Base-by-base conservation (phyloP, 768 basidiomycete species). In the Phaffia australis region DNA sequence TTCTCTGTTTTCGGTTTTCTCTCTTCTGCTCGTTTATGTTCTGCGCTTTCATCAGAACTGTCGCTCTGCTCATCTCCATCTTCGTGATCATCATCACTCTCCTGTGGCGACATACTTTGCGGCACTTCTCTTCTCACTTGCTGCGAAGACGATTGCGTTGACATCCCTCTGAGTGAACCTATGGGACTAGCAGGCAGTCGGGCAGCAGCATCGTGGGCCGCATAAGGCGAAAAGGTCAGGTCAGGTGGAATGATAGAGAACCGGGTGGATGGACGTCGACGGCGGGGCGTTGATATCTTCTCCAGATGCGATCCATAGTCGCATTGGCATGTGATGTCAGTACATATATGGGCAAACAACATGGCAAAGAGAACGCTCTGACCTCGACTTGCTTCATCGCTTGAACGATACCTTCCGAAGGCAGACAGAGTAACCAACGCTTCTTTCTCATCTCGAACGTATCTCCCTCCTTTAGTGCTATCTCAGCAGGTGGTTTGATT, bases 391-490 rank as follows among this genome's bases (percentile, higher is more conserved):
- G 14, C 16, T 46, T 56, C 46, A 47, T 21, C 25, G 29, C 25
- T 11, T 21, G 42, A 2, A 56, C 16, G 23, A 27, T 42, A 19
- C 27, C 9, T 15, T 42, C 50, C 2, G 63, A 21, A 0, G 67
- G 67, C 30, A 63, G 63, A 4, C 30, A n/a, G 32, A 69, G 59
- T 18, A 46, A 27, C 51, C 63, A 69, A 30, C 67, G 27, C 67
- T 69, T 69, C 58, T 64, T 69, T 29, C 67, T 50, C 32, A 69
- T 60, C 50, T 64, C 67, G 27, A 69, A 64, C 56, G 58, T 56
- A 19, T 69, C 67, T 6, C 67, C 67, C 6, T 42, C 56, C 2
- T 59, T 42, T 27, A 69, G 63, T 7, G 19, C 58, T 35, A 63
- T 27, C 42, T 59, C 58, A 1, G 48, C 51, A 1, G 62, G 55